These are phyloP conservation scores for Mycena galericulata DNA, from an alignment of 768 basidiomycete species.

Conservation along the genomic window DNA sequence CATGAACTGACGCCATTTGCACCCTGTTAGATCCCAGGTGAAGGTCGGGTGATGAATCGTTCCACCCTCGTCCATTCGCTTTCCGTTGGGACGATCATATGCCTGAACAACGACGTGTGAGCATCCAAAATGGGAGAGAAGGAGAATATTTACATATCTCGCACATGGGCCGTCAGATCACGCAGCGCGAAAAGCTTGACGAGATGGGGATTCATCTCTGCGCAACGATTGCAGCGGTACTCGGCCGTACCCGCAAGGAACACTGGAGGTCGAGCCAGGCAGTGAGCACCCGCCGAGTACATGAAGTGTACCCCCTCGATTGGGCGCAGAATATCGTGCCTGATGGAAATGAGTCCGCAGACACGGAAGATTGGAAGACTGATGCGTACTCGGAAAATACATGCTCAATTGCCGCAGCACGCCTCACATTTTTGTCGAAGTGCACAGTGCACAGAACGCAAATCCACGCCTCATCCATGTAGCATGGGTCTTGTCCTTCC, in stretches of 20 bases:
- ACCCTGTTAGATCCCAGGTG: no score
- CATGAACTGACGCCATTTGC: no score
- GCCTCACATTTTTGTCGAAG: neutral
- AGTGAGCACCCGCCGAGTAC: neutral
- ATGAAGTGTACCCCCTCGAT: neutral
- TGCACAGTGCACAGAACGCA: conserved; percentile 6
- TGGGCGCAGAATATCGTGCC: neutral
- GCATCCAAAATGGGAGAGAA: no score
- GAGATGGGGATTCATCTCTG: neutral
- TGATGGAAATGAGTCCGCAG: neutral
- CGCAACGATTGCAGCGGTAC: conserved; percentile 9
- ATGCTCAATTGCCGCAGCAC: neutral
- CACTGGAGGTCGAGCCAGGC: neutral
- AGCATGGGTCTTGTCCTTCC: neutral
- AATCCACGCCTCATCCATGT: neutral
- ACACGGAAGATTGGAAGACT: neutral
- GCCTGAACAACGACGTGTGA: no score
- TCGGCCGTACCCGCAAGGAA: conserved; percentile 7
- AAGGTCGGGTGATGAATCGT: no score
- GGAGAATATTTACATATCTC: neutral
- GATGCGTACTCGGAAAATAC: neutral
- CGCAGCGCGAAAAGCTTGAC: neutral
- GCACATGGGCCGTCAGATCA: neutral
- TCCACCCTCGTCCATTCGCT: no score
- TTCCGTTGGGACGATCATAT: no score